Evolutionary conservation across 2,329 filamentous ascomycete genomes (phyloP).

Genomic region (Paracoccidioides brasiliensis): DNA sequence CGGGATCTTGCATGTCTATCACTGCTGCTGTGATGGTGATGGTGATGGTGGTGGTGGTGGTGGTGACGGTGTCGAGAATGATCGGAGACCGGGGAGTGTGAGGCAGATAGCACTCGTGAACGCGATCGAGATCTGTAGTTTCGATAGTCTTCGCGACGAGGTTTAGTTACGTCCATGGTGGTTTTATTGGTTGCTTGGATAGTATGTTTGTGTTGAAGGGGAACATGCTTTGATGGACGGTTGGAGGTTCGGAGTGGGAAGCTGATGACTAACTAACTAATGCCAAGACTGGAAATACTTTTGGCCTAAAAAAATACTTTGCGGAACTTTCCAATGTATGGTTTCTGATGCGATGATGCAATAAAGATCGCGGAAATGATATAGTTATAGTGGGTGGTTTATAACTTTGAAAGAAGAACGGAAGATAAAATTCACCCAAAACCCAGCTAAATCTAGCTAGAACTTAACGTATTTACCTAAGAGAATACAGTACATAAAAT

Average conservation of each 20-base stretch:
- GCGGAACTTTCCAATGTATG: neutral
- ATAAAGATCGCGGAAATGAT: neutral
- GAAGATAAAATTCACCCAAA: neutral
- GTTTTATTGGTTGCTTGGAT: neutral
- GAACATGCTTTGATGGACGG: too few species aligned
- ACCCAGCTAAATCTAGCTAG: neutral
- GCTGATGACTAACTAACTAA: neutral
- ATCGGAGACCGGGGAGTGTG: constrained; percentile 18
- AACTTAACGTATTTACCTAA: neutral
- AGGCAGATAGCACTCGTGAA: constrained; percentile 23
- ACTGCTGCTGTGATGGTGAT: constrained; percentile 8
- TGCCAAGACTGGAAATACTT: neutral
- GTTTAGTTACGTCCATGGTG: neutral
- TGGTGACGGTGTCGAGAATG: constrained; percentile 18
- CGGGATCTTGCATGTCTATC: constrained; percentile 12
- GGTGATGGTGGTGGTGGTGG: constrained; percentile 27
- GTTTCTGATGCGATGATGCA: too few species aligned
- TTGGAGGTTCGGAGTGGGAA: neutral
- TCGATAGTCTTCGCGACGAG: neutral
- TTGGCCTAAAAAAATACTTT: neutral
- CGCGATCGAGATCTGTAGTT: constrained; percentile 5
- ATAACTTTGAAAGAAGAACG: neutral
- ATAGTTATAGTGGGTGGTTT: neutral
- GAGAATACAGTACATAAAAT: neutral
- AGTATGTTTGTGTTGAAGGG: neutral